phyloP scores from a whole-genome alignment of 2,329 filamentous ascomycete genomes.

The Aspergillus sp. region DNA sequence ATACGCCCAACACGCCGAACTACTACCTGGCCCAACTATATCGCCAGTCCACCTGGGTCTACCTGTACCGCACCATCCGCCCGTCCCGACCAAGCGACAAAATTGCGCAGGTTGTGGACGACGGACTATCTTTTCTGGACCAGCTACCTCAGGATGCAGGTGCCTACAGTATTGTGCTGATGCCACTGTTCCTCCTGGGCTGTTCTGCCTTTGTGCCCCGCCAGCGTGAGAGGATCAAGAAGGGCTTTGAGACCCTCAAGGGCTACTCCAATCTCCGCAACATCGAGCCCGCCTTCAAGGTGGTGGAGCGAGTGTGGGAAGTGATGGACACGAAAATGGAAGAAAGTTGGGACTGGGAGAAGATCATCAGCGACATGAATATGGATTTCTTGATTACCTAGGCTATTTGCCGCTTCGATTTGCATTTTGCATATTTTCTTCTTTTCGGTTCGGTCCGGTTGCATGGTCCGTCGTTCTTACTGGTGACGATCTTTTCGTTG shows the following conservation, averaged over 20 bases:
- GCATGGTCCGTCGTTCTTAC: slow-evolving; percentile 6
- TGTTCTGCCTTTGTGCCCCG: slow-evolving; percentile 59
- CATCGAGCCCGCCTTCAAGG: slow-evolving; percentile 57
- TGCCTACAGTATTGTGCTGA: slow-evolving; percentile 60
- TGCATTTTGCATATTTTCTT: slow-evolving; percentile 10
- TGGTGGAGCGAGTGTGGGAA: slow-evolving; percentile 60
- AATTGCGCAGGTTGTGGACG: slow-evolving; percentile 59
- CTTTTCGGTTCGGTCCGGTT: slow-evolving; percentile 12
- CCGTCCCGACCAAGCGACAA: slow-evolving; percentile 57
- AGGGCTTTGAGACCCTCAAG: slow-evolving; percentile 57
- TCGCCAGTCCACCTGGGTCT: slow-evolving; percentile 64
- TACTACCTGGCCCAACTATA: slow-evolving; percentile 62
- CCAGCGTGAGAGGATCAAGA: slow-evolving; percentile 58
- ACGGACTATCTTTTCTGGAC: slow-evolving; percentile 59
- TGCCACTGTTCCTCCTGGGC: slow-evolving; percentile 63
- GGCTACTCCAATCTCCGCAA: slow-evolving; percentile 60
- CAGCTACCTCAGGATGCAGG: slow-evolving; percentile 56
- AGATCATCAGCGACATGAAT: slow-evolving; percentile 58
- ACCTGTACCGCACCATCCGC: slow-evolving; percentile 62
- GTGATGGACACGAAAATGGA: slow-evolving; percentile 60
- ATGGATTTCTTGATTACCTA: slow-evolving; percentile 65
- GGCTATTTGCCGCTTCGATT: slow-evolving; percentile 16
- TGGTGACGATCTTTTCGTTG: background rate
- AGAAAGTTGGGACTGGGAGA: slow-evolving; percentile 66
- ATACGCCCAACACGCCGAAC: slow-evolving; percentile 54